Evolutionary conservation across 345 rosid genomes (phyloP).

Genomic region (Brassica rapa): DNA sequence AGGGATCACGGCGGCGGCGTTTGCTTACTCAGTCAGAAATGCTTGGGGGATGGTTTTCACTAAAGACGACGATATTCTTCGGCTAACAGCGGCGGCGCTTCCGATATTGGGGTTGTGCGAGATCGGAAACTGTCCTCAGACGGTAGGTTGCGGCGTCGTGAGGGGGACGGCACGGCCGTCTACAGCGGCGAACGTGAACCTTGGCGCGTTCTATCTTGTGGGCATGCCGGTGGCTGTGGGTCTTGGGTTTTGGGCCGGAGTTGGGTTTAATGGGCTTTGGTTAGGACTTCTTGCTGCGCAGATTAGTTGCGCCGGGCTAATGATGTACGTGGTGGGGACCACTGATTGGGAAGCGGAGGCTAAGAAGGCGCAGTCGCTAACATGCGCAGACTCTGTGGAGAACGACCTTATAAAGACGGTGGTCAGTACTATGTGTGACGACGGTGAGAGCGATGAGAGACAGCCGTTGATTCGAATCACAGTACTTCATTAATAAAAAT

Average conservation of each 20-base stretch:
- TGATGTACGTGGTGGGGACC: conserved; percentile 71
- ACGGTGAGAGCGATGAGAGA: conserved; percentile 42
- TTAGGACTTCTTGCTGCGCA: conserved; percentile 85
- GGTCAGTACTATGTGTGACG: not conserved
- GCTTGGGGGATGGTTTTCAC: conserved; percentile 85
- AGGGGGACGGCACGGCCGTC: conserved; percentile 89
- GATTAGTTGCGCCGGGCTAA: conserved; percentile 75
- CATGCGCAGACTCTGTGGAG: conserved; percentile 41
- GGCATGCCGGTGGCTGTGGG: conserved; percentile 94
- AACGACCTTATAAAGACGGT: not conserved
- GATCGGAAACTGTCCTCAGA: conserved; percentile 92
- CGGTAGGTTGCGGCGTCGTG: conserved; percentile 88
- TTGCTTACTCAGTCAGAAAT: conserved; percentile 64
- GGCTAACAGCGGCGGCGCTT: conserved; percentile 72
- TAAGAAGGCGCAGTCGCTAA: conserved; percentile 58
- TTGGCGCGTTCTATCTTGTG: conserved; percentile 87
- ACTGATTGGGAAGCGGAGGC: conserved; percentile 83
- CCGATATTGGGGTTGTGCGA: conserved; percentile 84
- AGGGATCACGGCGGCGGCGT: conserved; percentile 66
- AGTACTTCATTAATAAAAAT: conserved; percentile 33
- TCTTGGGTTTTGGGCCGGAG: conserved; percentile 62
- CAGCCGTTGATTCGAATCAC: conserved; percentile 48
- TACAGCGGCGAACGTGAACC: conserved; percentile 83
- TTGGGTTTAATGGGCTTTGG: conserved; percentile 90
- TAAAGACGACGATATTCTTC: conserved; percentile 56